phyloP scores from a whole-genome alignment of 805 yeast genomes.

The Wickerhamiella australiensis region DNA sequence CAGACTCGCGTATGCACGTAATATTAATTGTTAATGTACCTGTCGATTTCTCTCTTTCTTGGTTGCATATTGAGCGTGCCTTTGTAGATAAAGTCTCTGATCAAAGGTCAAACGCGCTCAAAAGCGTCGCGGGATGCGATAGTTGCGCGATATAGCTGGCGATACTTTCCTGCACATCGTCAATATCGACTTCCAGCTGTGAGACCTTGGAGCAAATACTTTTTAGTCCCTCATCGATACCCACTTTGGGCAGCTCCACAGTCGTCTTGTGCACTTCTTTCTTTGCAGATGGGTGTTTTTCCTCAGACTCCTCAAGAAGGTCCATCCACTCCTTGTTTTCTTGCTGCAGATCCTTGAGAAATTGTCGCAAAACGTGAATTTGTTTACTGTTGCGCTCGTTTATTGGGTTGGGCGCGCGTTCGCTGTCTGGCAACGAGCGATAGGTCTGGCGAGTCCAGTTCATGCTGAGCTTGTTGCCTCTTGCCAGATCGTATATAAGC shows the following conservation, averaged over 20 bases:
- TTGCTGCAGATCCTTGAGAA: neutral
- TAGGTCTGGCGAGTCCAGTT: slow-evolving; percentile 8
- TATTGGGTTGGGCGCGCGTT: slow-evolving; percentile 5
- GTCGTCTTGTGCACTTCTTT: neutral
- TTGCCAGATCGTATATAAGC: slow-evolving; percentile 1
- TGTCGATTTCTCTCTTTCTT: no score
- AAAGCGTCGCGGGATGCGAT: neutral
- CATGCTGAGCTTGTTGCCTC: slow-evolving; percentile 1
- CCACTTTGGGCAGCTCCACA: neutral
- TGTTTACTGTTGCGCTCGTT: neutral
- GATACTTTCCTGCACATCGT: neutral
- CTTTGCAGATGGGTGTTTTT: neutral
- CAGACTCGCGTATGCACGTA: no score
- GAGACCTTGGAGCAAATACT: neutral
- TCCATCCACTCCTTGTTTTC: slow-evolving; percentile 1
- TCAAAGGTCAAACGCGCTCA: neutral
- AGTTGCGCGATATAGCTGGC: neutral
- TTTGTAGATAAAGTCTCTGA: neutral
- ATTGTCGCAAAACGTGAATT: neutral
- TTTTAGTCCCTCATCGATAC: neutral
- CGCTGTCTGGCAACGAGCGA: neutral
- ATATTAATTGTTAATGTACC: no score
- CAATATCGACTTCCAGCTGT: neutral
- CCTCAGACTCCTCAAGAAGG: neutral
- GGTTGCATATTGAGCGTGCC: no score